phyloP scores from a whole-genome alignment of 116 monocot genomes.

The Iris pallida region DNA sequence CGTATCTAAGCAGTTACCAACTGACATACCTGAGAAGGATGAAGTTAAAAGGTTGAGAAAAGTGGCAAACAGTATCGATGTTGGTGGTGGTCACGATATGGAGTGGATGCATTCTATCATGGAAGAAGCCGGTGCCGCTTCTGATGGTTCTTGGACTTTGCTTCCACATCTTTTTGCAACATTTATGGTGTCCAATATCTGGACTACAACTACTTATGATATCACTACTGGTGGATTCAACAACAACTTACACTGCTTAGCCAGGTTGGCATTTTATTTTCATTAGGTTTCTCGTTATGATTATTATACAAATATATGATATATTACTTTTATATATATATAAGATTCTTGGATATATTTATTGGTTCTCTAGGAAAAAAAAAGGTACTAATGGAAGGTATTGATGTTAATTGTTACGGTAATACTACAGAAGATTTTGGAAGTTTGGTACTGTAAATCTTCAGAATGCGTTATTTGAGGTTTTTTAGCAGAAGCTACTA shows the following conservation, averaged over 20 bases:
- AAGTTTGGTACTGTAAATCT: too few species aligned
- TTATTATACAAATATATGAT: too few species aligned
- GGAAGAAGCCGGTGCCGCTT: constrained; percentile 41
- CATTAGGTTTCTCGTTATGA: not conserved
- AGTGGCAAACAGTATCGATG: constrained; percentile 45
- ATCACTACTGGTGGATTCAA: constrained; percentile 68
- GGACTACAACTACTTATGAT: constrained; percentile 68
- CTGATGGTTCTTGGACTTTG: constrained; percentile 76
- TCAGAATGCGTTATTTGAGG: too few species aligned
- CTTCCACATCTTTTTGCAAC: constrained; percentile 85
- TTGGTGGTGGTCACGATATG: constrained; percentile 54
- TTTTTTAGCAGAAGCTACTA: too few species aligned
- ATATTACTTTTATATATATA: too few species aligned
- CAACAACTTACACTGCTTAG: constrained; percentile 78
- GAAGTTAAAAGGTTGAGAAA: constrained; percentile 69
- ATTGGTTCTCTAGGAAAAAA: too few species aligned
- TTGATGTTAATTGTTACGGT: too few species aligned
- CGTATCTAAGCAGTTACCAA: constrained; percentile 57
- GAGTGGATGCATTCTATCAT: constrained; percentile 82
- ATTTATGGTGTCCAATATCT: constrained; percentile 70
- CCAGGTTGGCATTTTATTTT: constrained; percentile 42
- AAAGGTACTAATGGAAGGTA: too few species aligned
- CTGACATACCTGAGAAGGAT: constrained; percentile 68
- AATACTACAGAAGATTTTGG: too few species aligned
- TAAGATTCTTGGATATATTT: too few species aligned